A percentile compares a stretch with the other conserved stretches of the same genome.
Conservation (phyloP, 805 yeast species). For the Candida pseudoglaebosa region DNA sequence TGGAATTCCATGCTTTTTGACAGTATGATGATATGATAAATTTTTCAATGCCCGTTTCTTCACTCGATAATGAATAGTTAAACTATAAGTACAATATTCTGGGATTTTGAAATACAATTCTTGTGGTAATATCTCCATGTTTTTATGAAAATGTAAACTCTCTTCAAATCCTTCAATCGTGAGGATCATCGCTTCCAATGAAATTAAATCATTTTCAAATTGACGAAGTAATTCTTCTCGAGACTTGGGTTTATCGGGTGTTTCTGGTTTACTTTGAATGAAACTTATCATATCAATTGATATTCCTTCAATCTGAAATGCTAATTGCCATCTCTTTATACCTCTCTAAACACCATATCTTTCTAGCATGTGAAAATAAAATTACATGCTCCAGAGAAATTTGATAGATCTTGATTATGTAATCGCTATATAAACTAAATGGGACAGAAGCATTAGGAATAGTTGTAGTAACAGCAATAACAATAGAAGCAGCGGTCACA, state of each 20-base stretch:
- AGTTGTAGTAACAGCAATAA: too few species aligned
- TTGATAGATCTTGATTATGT: too few species aligned
- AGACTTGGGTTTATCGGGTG: neutral
- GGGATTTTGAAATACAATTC: constrained; percentile 22
- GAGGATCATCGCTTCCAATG: constrained; percentile 22
- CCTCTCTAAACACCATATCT: too few species aligned
- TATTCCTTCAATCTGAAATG: too few species aligned
- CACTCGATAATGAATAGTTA: constrained; percentile 22
- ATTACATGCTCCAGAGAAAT: too few species aligned
- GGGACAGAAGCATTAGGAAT: too few species aligned
- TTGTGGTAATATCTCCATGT: constrained; percentile 25
- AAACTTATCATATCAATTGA: too few species aligned
- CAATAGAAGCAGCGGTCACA: too few species aligned
- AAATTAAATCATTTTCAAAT: constrained; percentile 21
- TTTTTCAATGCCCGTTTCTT: constrained; percentile 17
- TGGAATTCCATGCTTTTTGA: constrained; percentile 24
- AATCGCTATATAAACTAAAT: too few species aligned
- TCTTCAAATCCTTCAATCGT: constrained; percentile 25
- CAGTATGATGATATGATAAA: constrained; percentile 23
- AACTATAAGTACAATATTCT: constrained; percentile 20
- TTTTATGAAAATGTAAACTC: constrained; percentile 15
- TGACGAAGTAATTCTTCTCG: constrained; percentile 14
- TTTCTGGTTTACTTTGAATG: too few species aligned
- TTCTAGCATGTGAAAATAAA: too few species aligned
- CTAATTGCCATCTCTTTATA: too few species aligned